Evolutionary conservation across 176 grass and related monocot species (phyloP).

Genomic region (Eleusine coracana): DNA sequence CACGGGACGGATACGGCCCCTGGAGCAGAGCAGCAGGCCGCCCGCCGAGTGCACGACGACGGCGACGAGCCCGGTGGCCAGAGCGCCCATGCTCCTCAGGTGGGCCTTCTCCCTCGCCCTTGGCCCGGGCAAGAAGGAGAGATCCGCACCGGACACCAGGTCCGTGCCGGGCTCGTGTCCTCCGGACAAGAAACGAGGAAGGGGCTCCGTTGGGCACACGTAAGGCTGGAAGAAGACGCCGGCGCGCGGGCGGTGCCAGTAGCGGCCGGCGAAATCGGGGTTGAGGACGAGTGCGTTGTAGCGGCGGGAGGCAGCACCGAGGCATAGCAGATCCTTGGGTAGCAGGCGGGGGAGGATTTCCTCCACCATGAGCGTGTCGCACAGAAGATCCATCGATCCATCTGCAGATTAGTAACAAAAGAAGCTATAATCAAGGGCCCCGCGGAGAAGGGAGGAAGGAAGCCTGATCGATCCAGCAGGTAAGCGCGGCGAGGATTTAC

Average conservation of each 20-base stretch:
- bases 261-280: not conserved
- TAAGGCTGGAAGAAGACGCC: constrained; percentile 17
- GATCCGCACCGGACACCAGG: not conserved
- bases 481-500: too few species aligned
- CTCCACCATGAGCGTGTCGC: constrained; percentile 2
- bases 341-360: constrained; percentile 16
- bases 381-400: not conserved
- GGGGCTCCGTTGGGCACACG: too few species aligned
- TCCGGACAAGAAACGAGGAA: not conserved
- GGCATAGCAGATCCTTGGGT: not conserved
- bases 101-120: not conserved
- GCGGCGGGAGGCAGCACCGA: not conserved
- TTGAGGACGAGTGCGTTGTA: not conserved
- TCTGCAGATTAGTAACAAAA: not conserved
- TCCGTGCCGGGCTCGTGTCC: not conserved
- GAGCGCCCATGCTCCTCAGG: not conserved
- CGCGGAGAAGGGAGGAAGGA: not conserved
- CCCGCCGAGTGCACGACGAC: not conserved
- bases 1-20: not conserved
- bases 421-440: not conserved
- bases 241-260: not conserved
- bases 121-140: not conserved
- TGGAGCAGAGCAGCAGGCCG: not conserved
- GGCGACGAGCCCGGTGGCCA: too few species aligned
- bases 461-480: not conserved